These are phyloP conservation scores for Gentiana macrophylla DNA, from an alignment of 257 asterid species.

Conservation along the genomic window DNA sequence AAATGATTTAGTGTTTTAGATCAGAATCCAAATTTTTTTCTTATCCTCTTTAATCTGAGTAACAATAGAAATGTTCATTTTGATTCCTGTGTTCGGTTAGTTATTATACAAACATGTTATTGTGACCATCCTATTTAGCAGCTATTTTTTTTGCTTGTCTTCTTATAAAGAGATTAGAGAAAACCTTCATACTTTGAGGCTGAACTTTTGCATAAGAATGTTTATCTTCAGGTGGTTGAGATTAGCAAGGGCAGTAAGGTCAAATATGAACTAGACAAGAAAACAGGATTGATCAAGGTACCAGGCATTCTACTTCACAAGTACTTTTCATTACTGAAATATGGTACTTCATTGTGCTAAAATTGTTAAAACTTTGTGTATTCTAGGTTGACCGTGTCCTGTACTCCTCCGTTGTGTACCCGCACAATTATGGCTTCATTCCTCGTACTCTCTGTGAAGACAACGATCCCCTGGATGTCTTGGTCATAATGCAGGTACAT, in stretches of 20 bases:
- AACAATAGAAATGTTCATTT: too few relatives aligned
- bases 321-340: not conserved
- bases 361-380: not conserved
- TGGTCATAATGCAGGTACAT: constrained; percentile 92
- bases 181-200: not conserved
- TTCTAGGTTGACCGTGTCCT: constrained; percentile 88
- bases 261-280: constrained; percentile 90
- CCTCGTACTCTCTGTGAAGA: constrained; percentile 94
- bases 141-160: not conserved
- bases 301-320: not conserved
- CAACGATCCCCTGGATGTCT: constrained; percentile 80
- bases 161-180: not conserved
- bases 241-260: constrained; percentile 88
- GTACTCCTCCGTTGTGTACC: constrained; percentile 90
- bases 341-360: not conserved
- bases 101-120: too few relatives aligned
- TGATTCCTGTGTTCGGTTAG: too few relatives aligned
- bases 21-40: not conserved
- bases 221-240: constrained; percentile 63
- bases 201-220: not conserved
- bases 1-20: not conserved
- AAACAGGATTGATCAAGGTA: constrained; percentile 92
- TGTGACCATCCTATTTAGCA: not conserved
- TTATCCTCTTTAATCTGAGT: too few relatives aligned
- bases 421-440: constrained; percentile 93